Evolutionary conservation across 2,329 filamentous ascomycete genomes (phyloP).

Genomic region (Trichoderma sp.): DNA sequence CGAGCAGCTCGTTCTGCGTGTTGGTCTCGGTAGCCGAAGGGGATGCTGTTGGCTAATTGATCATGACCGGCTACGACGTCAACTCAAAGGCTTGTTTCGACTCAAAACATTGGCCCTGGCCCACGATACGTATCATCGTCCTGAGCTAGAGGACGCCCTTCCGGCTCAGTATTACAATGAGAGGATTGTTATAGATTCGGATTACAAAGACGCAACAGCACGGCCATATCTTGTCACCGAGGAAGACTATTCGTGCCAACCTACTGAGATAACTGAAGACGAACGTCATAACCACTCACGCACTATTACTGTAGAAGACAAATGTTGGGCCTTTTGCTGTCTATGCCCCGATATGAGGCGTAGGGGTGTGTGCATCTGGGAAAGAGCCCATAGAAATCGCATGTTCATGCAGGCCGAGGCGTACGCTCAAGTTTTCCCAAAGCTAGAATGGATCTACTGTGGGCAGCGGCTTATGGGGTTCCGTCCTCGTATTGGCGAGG

Average conservation of each 20-base stretch:
- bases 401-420: slow-evolving; percentile 30
- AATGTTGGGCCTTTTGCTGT: no score
- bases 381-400: slow-evolving; percentile 31
- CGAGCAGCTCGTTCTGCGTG: slow-evolving; percentile 26
- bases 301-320: no score
- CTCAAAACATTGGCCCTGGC: slow-evolving; percentile 28
- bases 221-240: not conserved
- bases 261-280: no score
- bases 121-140: slow-evolving; percentile 24
- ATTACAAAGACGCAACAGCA: not conserved
- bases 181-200: not conserved
- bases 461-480: slow-evolving; percentile 27
- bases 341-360: no score
- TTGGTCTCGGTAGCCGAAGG: not conserved
- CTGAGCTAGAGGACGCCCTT: not conserved
- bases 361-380: slow-evolving; percentile 23
- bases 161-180: not conserved
- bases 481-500: not conserved
- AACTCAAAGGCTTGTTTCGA: not conserved
- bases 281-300: no score
- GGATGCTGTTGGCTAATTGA: slow-evolving; percentile 27
- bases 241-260: not conserved
- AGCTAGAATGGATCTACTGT: slow-evolving; percentile 30
- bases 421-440: slow-evolving; percentile 29
- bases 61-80: not conserved